phyloP scores from a whole-genome alignment of 805 yeast genomes.

The Monosporozyma yasuniensis region DNA sequence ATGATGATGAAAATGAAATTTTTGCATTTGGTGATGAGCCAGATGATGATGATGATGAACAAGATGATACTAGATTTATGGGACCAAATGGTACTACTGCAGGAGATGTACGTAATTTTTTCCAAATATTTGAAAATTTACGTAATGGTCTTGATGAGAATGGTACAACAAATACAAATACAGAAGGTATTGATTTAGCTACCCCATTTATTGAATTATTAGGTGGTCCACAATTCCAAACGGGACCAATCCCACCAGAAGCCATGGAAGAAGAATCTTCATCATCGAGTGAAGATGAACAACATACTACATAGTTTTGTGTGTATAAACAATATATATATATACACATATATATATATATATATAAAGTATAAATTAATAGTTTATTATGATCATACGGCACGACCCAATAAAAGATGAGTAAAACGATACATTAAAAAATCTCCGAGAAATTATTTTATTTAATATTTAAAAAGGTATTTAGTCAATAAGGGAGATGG shows the following conservation, averaged over 20 bases:
- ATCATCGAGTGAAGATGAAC: neutral
- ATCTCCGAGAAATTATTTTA: neutral
- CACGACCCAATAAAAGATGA: slow-evolving; percentile 2
- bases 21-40: slow-evolving; percentile 13
- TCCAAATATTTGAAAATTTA: slow-evolving; percentile 21
- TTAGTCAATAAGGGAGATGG: neutral
- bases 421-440: neutral
- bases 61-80: neutral
- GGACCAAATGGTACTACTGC: slow-evolving; percentile 9
- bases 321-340: too few relatives aligned
- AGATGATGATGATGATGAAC: slow-evolving; percentile 2
- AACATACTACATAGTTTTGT: too few relatives aligned
- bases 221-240: slow-evolving; percentile 2
- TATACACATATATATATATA: neutral
- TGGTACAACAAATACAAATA: slow-evolving; percentile 9
- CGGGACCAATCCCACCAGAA: neutral
- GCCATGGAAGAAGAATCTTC: neutral
- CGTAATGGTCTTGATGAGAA: slow-evolving; percentile 13
- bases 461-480: neutral
- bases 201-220: slow-evolving; percentile 18
- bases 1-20: slow-evolving; percentile 15
- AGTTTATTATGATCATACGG: too few relatives aligned
- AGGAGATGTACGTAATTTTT: slow-evolving; percentile 15
- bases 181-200: slow-evolving; percentile 11
- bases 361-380: neutral